Base-by-base conservation (phyloP, 2,329 filamentous ascomycete genomes). In the Hypoxylon sp. region DNA sequence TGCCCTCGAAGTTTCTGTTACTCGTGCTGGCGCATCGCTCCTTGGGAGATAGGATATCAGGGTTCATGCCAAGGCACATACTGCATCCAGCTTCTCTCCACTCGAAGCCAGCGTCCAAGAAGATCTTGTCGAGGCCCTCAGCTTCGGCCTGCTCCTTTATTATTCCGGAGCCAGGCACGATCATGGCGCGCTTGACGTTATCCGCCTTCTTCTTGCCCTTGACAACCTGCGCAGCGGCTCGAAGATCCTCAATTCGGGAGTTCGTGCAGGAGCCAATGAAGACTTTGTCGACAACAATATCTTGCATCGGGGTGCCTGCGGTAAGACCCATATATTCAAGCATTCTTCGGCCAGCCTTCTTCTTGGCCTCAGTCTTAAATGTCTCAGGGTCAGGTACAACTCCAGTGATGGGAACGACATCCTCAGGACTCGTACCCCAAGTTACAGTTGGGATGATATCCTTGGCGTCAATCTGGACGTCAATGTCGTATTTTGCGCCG, bases 1-100 rank as follows among this genome's bases (percentile, higher is more conserved):
- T 91, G 68, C 96, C 96, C 80, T 98, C 96, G 74, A 98, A 98
- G 82, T 98, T 98, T 75, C 96, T 92, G 84, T 98, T 98, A 69
- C 93, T 97, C 53, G 96, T 98, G 78, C 91, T 95, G 45, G 96
- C 96, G 79, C 96, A 98, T 76, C 96, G 91, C 83, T 99, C 96
- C 79, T 91, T 88, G 59, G 96, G 94, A 1, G 94, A 90, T 50
- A 98, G 87, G 70, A 99, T 98, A 79, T 99, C 96, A 0, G 96
- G 95, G 85, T 99, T 99, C 95, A 99, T 99, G 79, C 96, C 96
- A 60, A 99, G 87, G 79, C 96, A 98, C 96, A 99, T 99, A 69
- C 93, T 97, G 87, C 96, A 99, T 53, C 96, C 96, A 72, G 96
- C 96, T 83, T 99, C 96, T 78, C 96, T 90, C 95, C 95, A 98